Evolutionary conservation across 352 stramenopile species (phyloP).

Genomic region (Phytophthora pluvialis): DNA sequence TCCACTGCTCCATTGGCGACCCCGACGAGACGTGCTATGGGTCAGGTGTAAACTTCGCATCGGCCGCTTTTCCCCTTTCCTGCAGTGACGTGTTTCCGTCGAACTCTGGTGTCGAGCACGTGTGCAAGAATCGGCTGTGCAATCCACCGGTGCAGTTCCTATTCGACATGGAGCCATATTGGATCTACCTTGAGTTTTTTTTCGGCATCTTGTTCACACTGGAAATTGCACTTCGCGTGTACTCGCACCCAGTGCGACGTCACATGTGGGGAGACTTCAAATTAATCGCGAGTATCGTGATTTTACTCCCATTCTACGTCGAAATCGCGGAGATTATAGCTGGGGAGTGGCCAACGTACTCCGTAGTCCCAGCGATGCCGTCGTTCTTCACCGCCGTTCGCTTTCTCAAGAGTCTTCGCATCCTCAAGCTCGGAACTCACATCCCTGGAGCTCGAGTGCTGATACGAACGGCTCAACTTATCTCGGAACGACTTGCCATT

Average conservation of each 20-base stretch:
- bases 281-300: conserved; percentile 27
- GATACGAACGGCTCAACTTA: conserved; percentile 40
- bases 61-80: conserved; percentile 22
- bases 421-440: conserved; percentile 55
- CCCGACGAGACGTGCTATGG: conserved; percentile 36
- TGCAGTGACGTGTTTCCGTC: conserved; percentile 38
- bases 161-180: conserved; percentile 57
- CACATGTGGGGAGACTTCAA: conserved; percentile 39
- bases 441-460: conserved; percentile 49
- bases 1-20: conserved; percentile 33
- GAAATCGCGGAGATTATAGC: conserved; percentile 31
- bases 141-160: conserved; percentile 42
- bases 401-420: conserved; percentile 51
- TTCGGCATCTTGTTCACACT: conserved; percentile 53
- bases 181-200: conserved; percentile 56
- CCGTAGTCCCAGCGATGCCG: conserved; percentile 42
- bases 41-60: conserved; percentile 43
- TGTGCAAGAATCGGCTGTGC: conserved; percentile 59
- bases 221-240: conserved; percentile 43
- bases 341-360: conserved; percentile 39
- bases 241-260: conserved; percentile 32
- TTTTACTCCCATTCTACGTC: conserved; percentile 48
- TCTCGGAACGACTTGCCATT: conserved; percentile 42
- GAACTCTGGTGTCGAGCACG: conserved; percentile 11
- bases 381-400: conserved; percentile 54